Evolutionary conservation across 139 green algal genomes (phyloP).

Genomic region (Ettlia oleoabundans): DNA sequence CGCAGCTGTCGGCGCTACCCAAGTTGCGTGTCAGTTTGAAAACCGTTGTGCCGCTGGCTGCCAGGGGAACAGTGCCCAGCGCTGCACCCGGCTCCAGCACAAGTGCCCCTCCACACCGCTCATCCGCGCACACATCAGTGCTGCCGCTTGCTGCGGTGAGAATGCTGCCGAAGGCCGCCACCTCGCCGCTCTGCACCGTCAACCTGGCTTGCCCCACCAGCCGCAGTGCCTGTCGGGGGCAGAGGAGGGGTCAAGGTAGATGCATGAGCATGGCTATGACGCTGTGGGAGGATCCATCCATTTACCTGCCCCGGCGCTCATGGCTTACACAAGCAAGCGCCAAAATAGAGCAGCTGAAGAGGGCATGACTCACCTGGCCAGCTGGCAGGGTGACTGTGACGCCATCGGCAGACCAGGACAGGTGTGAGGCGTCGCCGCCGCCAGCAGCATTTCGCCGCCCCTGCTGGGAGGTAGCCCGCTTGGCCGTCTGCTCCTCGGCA

Average conservation of each 20-base stretch:
- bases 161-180: neutral
- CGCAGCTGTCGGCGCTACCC: neutral
- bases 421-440: neutral
- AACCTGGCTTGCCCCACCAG: conserved; percentile 18
- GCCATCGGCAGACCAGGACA: conserved; percentile 2
- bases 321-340: too few species aligned
- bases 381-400: conserved; percentile 5
- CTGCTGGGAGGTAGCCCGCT: conserved; percentile 1
- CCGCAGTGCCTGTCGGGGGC: conserved; percentile 17
- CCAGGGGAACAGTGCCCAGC: neutral
- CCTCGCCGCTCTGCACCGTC: conserved; percentile 32
- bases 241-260: neutral
- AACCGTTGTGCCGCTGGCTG: neutral
- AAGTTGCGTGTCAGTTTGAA: neutral
- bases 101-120: conserved; percentile 6
- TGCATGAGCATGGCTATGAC: neutral
- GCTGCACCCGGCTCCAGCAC: conserved; percentile 1
- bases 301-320: too few species aligned
- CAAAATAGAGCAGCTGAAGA: neutral
- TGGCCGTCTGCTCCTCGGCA: conserved; percentile 2
- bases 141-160: neutral
- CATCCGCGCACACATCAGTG: conserved; percentile 26
- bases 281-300: too few species aligned
- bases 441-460: neutral
- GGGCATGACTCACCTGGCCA: neutral